Conservation (phyloP, 495 filamentous ascomycete genomes). For the Letharia lupina region DNA sequence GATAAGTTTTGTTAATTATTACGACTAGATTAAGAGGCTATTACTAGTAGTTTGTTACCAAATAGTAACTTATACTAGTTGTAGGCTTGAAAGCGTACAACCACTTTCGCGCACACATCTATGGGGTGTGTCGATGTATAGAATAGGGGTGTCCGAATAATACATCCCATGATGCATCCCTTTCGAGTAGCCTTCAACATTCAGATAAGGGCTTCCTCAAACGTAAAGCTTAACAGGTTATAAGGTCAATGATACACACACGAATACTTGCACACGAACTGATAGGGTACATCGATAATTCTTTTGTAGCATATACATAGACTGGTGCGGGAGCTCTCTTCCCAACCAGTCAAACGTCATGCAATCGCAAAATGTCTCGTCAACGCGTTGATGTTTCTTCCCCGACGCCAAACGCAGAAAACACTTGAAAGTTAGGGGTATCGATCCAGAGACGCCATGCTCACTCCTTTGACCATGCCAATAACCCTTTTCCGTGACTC, state of each 20-base stretch:
- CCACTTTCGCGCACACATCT: no score
- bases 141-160: no score
- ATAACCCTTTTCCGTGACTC: not conserved
- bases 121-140: no score
- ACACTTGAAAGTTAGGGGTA: slow-evolving; percentile 9
- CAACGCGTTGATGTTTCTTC: not conserved
- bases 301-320: not conserved
- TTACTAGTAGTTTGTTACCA: no score
- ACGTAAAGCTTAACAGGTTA: not conserved
- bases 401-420: slow-evolving; percentile 4
- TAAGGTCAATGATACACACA: not conserved
- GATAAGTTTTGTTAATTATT: no score
- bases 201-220: no score
- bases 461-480: slow-evolving; percentile 6
- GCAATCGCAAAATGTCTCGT: not conserved
- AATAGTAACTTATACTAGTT: no score
- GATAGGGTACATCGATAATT: not conserved
- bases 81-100: no score
- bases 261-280: not conserved
- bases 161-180: no score
- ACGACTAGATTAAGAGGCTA: no score
- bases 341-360: not conserved
- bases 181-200: no score
- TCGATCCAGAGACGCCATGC: slow-evolving; percentile 11
- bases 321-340: not conserved